Conservation (phyloP, 345 rosid genomes). For the Eucalyptus leucophloia region DNA sequence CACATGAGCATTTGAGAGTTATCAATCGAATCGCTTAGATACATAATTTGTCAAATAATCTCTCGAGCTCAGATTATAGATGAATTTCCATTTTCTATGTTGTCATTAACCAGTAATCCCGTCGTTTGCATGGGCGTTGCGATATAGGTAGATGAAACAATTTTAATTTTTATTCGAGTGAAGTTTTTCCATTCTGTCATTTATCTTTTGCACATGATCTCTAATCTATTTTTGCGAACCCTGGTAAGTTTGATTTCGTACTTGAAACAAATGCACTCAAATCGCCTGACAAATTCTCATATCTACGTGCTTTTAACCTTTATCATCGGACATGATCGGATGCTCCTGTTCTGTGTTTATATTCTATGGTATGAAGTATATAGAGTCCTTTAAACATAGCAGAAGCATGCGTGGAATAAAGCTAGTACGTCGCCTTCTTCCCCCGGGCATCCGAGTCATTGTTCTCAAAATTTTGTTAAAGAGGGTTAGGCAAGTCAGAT, state of each 20-base stretch:
- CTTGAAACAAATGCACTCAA: neutral
- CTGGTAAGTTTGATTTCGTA: neutral
- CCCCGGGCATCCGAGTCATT: neutral
- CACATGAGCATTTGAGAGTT: neutral
- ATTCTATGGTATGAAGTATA: neutral
- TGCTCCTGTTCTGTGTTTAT: neutral
- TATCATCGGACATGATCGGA: neutral
- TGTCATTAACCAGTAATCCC: neutral
- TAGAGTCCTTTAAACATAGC: neutral
- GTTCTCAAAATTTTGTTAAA: neutral
- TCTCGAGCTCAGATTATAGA: neutral
- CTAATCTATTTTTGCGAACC: neutral
- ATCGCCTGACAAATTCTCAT: neutral
- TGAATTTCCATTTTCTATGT: neutral
- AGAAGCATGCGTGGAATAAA: neutral
- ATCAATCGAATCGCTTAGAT: neutral
- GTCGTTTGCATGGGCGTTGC: neutral
- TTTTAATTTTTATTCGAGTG: neutral
- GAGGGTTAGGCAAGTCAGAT: neutral
- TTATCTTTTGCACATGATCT: neutral
- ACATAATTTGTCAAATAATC: neutral
- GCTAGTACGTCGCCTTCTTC: neutral
- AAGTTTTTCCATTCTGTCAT: neutral
- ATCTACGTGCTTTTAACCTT: neutral
- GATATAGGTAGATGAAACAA: neutral